phyloP scores from a whole-genome alignment of 139 green algal species.

The Picochlorum sp. region DNA sequence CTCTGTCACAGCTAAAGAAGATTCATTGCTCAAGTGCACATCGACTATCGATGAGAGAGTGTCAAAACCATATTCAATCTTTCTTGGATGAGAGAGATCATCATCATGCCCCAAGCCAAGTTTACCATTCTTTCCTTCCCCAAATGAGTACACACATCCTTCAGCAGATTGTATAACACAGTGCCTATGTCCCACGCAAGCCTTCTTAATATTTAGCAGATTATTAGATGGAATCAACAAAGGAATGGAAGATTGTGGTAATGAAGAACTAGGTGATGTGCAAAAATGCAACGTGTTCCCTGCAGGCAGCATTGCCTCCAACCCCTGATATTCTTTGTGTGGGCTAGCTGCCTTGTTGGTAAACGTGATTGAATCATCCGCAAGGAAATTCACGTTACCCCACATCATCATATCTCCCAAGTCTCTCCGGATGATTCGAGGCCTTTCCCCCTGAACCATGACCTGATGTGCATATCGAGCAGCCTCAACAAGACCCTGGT shows the following conservation, averaged over 20 bases:
- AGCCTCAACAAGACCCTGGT: not conserved
- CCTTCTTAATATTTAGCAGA: slow-evolving; percentile 18
- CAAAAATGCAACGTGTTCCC: not conserved
- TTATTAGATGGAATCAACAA: not conserved
- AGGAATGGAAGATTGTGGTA: not conserved
- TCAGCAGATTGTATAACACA: slow-evolving; percentile 41
- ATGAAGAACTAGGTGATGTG: not conserved
- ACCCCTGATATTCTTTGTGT: slow-evolving; percentile 39
- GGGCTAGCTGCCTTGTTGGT: slow-evolving; percentile 22
- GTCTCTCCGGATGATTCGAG: not conserved
- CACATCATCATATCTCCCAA: slow-evolving; percentile 11
- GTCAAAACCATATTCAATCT: slow-evolving; percentile 43
- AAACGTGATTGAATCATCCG: not conserved
- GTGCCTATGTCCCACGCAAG: slow-evolving; percentile 36
- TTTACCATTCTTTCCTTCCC: slow-evolving; percentile 40
- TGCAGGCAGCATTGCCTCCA: slow-evolving; percentile 7
- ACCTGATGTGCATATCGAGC: not conserved
- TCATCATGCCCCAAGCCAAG: slow-evolving; percentile 52
- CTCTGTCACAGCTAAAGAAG: slow-evolving; percentile 26
- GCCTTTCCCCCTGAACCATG: no score
- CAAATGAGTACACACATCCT: slow-evolving; percentile 59
- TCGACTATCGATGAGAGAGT: slow-evolving; percentile 6
- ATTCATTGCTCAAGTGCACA: not conserved
- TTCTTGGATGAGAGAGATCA: slow-evolving; percentile 28
- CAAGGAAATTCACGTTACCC: not conserved